phyloP scores from a whole-genome alignment of 1,139 yeast species.

The Waltiozyma sp. region DNA sequence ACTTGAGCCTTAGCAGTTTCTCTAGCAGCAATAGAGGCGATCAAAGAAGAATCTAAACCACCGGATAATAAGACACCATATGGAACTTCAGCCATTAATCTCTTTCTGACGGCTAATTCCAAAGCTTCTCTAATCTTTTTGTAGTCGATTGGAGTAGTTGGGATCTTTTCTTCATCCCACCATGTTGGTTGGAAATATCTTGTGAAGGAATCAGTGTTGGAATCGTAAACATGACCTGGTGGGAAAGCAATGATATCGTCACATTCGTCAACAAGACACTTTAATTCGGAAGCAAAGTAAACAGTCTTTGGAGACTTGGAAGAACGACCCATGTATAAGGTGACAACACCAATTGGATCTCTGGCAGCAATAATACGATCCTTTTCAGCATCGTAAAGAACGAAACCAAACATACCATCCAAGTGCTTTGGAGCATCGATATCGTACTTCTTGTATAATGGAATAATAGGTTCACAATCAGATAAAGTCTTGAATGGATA shows the following conservation, averaged over 20 bases:
- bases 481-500: conserved; percentile 78
- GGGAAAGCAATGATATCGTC: conserved; percentile 91
- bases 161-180: conserved; percentile 77
- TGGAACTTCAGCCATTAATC: conserved; percentile 98
- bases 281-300: conserved; percentile 88
- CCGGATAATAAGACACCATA: conserved; percentile 95
- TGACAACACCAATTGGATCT: conserved; percentile 96
- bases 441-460: conserved; percentile 77
- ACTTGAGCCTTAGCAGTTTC: conserved; percentile 77
- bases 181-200: conserved; percentile 88
- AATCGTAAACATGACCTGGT: conserved; percentile 96
- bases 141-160: conserved; percentile 66
- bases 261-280: conserved; percentile 89
- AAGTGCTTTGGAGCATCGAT: conserved; percentile 83
- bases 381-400: conserved; percentile 66
- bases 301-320: conserved; percentile 63
- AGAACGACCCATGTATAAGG: conserved; percentile 87
- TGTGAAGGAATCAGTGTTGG: conserved; percentile 71
- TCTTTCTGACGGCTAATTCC: conserved; percentile 94
- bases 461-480: conserved; percentile 97
- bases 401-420: conserved; percentile 98
- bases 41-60: conserved; percentile 91
- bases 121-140: conserved; percentile 63
- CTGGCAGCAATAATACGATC: conserved; percentile 94
- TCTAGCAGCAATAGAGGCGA: conserved; percentile 94